These are phyloP conservation scores for Didymella pomorum DNA, from an alignment of 2,329 filamentous ascomycete species.

Conservation along the genomic window DNA sequence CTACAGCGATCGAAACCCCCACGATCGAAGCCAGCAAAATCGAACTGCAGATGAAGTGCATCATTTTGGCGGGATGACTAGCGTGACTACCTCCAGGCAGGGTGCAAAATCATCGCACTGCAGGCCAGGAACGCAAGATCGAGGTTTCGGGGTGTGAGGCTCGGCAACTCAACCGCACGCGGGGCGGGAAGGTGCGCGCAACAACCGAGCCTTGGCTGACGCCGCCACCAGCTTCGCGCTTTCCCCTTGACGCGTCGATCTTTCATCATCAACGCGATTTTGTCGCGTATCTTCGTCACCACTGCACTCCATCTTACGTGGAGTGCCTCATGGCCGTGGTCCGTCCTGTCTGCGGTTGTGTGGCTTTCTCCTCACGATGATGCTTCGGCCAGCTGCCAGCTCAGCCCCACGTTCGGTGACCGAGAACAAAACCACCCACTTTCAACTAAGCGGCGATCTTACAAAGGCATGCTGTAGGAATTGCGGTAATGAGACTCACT, in stretches of 20 bases:
- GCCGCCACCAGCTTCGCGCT: background rate
- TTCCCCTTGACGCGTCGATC: background rate
- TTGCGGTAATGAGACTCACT: no score
- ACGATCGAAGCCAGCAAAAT: background rate
- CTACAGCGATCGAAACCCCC: background rate
- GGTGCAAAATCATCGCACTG: background rate
- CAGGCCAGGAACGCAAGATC: background rate
- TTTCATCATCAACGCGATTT: background rate
- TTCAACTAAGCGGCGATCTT: no score
- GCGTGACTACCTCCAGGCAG: background rate
- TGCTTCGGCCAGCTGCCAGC: background rate
- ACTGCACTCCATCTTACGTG: background rate
- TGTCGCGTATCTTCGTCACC: background rate
- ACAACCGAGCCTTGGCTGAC: constrained; percentile 16
- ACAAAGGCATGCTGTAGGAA: no score
- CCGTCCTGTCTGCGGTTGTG: background rate
- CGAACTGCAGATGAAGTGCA: no score
- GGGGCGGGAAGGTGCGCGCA: constrained; percentile 3
- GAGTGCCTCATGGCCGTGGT: background rate
- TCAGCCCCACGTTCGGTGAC: constrained; percentile 18
- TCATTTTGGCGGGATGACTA: background rate
- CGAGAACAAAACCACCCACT: background rate
- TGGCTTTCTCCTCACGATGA: background rate
- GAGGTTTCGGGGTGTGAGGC: background rate
- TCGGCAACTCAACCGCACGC: background rate